Percentiles rank a stretch among this genome's conserved stretches.
Evolutionary conservation across 2,329 filamentous ascomycete species (phyloP).

Genomic region (Pseudopyricularia cyperi): DNA sequence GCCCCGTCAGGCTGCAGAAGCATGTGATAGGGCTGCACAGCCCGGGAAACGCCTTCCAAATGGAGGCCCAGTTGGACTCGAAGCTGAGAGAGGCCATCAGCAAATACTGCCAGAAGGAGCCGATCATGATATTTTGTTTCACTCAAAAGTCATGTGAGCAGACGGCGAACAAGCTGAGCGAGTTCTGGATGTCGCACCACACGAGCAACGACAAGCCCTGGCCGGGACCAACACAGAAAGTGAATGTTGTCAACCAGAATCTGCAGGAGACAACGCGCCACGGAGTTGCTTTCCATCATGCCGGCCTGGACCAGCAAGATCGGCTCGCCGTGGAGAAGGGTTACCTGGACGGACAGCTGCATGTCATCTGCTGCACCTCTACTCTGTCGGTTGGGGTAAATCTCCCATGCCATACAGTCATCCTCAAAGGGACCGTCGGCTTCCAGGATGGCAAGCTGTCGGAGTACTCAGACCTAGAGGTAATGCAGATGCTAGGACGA

Average conservation of each 20-base stretch:
- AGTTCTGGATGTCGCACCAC: constrained; percentile 40
- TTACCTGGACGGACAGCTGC: constrained; percentile 59
- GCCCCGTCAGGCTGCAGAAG: constrained; percentile 65
- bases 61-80: constrained; percentile 55
- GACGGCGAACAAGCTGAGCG: constrained; percentile 55
- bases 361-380: constrained; percentile 75
- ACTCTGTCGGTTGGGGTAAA: constrained; percentile 78
- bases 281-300: constrained; percentile 75
- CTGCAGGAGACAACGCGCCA: constrained; percentile 34
- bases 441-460: constrained; percentile 47
- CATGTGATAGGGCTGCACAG: constrained; percentile 60
- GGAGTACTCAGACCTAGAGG: constrained; percentile 70
- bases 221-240: constrained; percentile 38
- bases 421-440: constrained; percentile 66
- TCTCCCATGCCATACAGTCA: constrained; percentile 68
- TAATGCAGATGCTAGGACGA: constrained; percentile 84
- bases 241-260: constrained; percentile 44
- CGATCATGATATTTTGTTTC: constrained; percentile 73
- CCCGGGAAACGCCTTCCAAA: constrained; percentile 58
- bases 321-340: constrained; percentile 51
- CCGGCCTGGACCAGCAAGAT: constrained; percentile 54
- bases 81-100: constrained; percentile 54
- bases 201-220: constrained; percentile 45
- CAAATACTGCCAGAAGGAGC: constrained; percentile 56
- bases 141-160: constrained; percentile 57